Percentiles rank a stretch among this genome's conserved stretches.
Conservation (phyloP, 2,329 filamentous ascomycete species). For the Botrytis galanthina region DNA sequence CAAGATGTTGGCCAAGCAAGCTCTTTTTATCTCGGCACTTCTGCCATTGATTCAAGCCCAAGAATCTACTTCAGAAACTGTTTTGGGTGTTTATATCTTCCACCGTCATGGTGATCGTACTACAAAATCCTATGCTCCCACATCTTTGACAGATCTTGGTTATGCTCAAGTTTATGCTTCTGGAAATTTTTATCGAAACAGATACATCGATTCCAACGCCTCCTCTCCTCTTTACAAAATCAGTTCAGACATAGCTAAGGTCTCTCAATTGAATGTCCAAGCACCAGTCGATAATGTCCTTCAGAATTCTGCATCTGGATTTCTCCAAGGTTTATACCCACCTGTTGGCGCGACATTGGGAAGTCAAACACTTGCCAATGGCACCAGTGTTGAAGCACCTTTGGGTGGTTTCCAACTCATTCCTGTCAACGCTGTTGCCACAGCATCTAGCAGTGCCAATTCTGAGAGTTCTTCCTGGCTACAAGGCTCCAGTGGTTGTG, state of each 20-base stretch:
- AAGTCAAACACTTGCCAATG: slow-evolving; percentile 67
- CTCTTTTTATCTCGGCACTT: slow-evolving; percentile 44
- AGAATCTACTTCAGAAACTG: slow-evolving; percentile 38
- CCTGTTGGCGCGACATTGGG: slow-evolving; percentile 57
- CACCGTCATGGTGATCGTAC: slow-evolving; percentile 88
- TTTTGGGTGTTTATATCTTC: slow-evolving; percentile 80
- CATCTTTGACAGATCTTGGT: slow-evolving; percentile 74
- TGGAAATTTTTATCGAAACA: slow-evolving; percentile 71
- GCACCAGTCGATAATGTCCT: slow-evolving; percentile 75
- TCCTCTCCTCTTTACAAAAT: slow-evolving; percentile 62
- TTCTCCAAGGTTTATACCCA: slow-evolving; percentile 85
- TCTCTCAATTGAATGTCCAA: slow-evolving; percentile 68
- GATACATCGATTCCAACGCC: slow-evolving; percentile 66
- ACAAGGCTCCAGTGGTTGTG: slow-evolving; percentile 57
- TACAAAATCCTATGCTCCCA: slow-evolving; percentile 68
- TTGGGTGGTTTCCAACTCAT: slow-evolving; percentile 82
- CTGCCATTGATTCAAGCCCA: slow-evolving; percentile 39
- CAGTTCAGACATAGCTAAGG: slow-evolving; percentile 62
- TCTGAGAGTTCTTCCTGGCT: slow-evolving; percentile 58
- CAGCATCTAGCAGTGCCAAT: slow-evolving; percentile 52
- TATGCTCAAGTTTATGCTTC: slow-evolving; percentile 71
- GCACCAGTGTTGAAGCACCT: slow-evolving; percentile 62
- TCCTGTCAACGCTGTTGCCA: slow-evolving; percentile 62
- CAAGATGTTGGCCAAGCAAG: slow-evolving; percentile 40
- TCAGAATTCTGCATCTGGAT: slow-evolving; percentile 74